These are phyloP conservation scores for Huntiella savannae DNA, from an alignment of 2,329 filamentous ascomycete species.

Conservation along the genomic window DNA sequence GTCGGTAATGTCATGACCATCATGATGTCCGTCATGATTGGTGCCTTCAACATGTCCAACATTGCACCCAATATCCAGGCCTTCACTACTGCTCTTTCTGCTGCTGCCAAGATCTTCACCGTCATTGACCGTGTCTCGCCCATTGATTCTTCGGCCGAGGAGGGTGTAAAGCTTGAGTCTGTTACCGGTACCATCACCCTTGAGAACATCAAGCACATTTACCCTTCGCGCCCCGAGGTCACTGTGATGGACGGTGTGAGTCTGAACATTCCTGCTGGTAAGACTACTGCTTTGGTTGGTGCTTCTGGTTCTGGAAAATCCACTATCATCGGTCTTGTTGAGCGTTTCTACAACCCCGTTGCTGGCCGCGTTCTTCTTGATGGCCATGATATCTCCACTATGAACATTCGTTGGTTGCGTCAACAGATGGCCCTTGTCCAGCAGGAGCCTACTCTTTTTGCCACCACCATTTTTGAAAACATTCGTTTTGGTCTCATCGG, in stretches of 20 bases:
- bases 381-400: slow-evolving; percentile 56
- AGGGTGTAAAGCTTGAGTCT: slow-evolving; percentile 52
- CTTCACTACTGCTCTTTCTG: slow-evolving; percentile 65
- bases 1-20: slow-evolving; percentile 65
- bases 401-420: slow-evolving; percentile 81
- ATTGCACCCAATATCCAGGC: slow-evolving; percentile 72
- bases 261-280: slow-evolving; percentile 66
- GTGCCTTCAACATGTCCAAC: slow-evolving; percentile 77
- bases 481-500: slow-evolving; percentile 84
- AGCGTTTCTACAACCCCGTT: slow-evolving; percentile 86
- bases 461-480: slow-evolving; percentile 74
- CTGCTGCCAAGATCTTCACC: slow-evolving; percentile 78
- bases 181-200: slow-evolving; percentile 67
- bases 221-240: slow-evolving; percentile 81
- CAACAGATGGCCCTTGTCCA: slow-evolving; percentile 85
- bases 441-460: slow-evolving; percentile 83
- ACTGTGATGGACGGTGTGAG: slow-evolving; percentile 71
- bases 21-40: slow-evolving; percentile 79
- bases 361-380: slow-evolving; percentile 63
- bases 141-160: slow-evolving; percentile 52
- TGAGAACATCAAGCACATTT: slow-evolving; percentile 73
- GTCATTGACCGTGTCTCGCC: slow-evolving; percentile 82
- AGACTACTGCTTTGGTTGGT: slow-evolving; percentile 82
- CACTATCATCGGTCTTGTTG: slow-evolving; percentile 81
- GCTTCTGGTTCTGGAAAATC: slow-evolving; percentile 90